Evolutionary conservation across 768 basidiomycete species (phyloP).

Genomic region (Amanita fuliginea): DNA sequence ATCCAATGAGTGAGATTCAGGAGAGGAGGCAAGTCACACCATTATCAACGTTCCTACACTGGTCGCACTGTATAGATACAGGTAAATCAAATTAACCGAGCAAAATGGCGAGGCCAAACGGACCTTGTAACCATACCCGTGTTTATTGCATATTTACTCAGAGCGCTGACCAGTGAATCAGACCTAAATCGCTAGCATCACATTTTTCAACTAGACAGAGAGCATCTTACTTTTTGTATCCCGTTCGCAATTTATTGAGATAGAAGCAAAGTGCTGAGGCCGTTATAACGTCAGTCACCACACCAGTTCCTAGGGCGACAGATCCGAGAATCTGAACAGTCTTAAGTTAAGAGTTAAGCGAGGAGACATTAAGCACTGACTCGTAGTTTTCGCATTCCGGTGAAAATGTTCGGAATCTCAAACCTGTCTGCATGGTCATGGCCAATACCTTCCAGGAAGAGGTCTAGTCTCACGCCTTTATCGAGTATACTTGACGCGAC

Average conservation of each 20-base stretch:
- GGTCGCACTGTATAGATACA: slow-evolving; percentile 20
- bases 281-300: slow-evolving; percentile 47
- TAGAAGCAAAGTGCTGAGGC: slow-evolving; percentile 48
- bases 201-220: background rate
- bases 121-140: slow-evolving; percentile 57
- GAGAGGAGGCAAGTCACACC: slow-evolving; percentile 23
- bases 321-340: slow-evolving; percentile 34
- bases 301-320: slow-evolving; percentile 39
- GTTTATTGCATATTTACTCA: slow-evolving; percentile 53
- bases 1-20: background rate
- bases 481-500: slow-evolving; percentile 27
- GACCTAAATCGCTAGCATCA: slow-evolving; percentile 24
- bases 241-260: slow-evolving; percentile 45
- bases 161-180: slow-evolving; percentile 45
- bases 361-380: slow-evolving; percentile 17
- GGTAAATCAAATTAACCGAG: slow-evolving; percentile 1
- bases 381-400: slow-evolving; percentile 29
- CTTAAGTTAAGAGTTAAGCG: background rate
- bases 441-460: background rate
- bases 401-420: slow-evolving; percentile 27
- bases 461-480: slow-evolving; percentile 28
- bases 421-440: slow-evolving; percentile 20
- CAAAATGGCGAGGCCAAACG: background rate
- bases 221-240: slow-evolving; percentile 31
- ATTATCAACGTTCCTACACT: slow-evolving; percentile 42